phyloP scores from a whole-genome alignment of 306 rosid species.

The Corylus heterophylla region DNA sequence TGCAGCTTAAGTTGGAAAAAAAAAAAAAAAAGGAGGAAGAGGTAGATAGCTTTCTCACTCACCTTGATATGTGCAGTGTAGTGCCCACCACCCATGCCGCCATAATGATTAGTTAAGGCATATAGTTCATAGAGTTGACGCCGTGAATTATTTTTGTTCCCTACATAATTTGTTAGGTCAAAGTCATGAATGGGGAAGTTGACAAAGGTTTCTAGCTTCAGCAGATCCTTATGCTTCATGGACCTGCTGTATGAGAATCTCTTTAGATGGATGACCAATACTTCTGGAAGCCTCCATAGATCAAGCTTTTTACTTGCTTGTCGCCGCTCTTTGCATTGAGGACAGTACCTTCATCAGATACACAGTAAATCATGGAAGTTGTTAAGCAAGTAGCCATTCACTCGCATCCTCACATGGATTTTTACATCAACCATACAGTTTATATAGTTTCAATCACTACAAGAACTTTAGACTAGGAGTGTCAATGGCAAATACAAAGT shows the following conservation, averaged over 20 bases:
- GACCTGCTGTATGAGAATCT: constrained; percentile 98
- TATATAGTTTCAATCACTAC: not conserved
- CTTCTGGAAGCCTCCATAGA: constrained; percentile 97
- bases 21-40: not conserved
- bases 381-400: not conserved
- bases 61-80: constrained; percentile 98
- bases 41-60: constrained; percentile 20
- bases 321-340: constrained; percentile 86
- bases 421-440: not conserved
- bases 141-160: constrained; percentile 74
- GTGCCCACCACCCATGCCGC: constrained; percentile 99
- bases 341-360: constrained; percentile 74
- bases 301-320: constrained; percentile 99
- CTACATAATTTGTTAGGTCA: constrained; percentile 85
- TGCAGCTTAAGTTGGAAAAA: not conserved
- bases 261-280: constrained; percentile 91
- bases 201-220: constrained; percentile 80
- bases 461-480: constrained; percentile 1
- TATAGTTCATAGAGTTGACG: constrained; percentile 84
- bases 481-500: constrained; percentile 16
- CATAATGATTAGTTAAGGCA: constrained; percentile 92
- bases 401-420: not conserved
- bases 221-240: constrained; percentile 67
- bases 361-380: constrained; percentile 17
- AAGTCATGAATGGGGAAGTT: constrained; percentile 93